Conservation (phyloP, 2,329 filamentous ascomycete species). For the Graphium sp. region DNA sequence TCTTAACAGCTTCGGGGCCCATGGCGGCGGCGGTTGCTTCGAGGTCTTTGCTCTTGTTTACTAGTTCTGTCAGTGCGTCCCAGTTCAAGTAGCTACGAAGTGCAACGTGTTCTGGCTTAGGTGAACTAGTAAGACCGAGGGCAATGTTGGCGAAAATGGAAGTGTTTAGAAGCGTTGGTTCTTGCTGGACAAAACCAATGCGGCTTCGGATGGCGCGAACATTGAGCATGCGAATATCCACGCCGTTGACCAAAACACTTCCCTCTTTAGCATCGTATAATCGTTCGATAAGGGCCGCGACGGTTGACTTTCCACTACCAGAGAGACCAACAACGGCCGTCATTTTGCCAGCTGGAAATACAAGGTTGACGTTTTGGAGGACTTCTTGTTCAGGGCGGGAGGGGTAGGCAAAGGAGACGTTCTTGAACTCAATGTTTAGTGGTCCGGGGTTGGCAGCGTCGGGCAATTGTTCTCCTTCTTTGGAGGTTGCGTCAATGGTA, state of each 20-base stretch:
- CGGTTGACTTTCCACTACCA: constrained; percentile 5
- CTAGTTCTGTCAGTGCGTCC: too few relatives aligned
- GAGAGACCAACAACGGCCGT: constrained; percentile 3
- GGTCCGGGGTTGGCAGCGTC: too few relatives aligned
- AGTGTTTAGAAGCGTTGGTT: not conserved
- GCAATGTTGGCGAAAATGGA: not conserved
- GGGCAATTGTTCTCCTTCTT: too few relatives aligned
- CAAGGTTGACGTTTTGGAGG: constrained; percentile 1
- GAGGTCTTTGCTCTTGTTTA: not conserved
- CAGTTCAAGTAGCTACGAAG: too few relatives aligned
- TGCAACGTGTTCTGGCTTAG: not conserved
- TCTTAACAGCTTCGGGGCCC: not conserved
- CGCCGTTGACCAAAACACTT: constrained; percentile 3
- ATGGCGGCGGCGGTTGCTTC: not conserved
- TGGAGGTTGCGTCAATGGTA: constrained; percentile 18
- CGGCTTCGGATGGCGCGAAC: not conserved
- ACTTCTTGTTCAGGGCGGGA: constrained; percentile 9
- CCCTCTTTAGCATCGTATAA: constrained; percentile 4
- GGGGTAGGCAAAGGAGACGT: constrained; percentile 19
- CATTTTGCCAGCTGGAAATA: constrained; percentile 3
- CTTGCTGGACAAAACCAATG: constrained; percentile 1
- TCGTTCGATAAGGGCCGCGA: constrained; percentile 3
- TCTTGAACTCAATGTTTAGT: constrained; percentile 21
- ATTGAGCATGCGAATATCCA: constrained; percentile 9
- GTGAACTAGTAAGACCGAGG: not conserved